Evolutionary conservation across 2,329 filamentous ascomycete genomes (phyloP), one percentile per base, ranked within the genome.

Genomic region (Exophiala bonariae): DNA sequence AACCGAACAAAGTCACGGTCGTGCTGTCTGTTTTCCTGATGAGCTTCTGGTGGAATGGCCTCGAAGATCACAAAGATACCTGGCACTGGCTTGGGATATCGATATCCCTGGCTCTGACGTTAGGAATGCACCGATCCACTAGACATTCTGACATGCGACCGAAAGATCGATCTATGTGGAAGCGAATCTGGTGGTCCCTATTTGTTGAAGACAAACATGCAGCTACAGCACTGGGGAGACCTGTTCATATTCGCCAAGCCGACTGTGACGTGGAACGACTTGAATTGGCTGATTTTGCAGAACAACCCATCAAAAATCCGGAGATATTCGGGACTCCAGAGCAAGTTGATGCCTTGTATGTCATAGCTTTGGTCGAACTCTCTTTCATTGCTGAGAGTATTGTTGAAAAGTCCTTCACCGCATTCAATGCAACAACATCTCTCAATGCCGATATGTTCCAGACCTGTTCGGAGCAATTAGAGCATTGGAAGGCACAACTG

Each of bases 81-180:
- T 62, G 65, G 42, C 61, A 69, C 47, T 69, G 66, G 66, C 57
- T 69, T 9, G 63, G 64, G 4, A 47, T 55, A 34, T 49, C 52
- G 1, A 47, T 49, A 30, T 47, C 46, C 20, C 43, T 55, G 3
- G 52, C 52, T n/a, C 37, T 47, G 17, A 47, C 49, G 3, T 44
- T 55, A 1, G 49, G 52, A 18, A 55, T 55, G 52, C 52, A 55
- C 23, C 42, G 48, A 3, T 50, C 50, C 11, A 53, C 50, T 9
- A 30, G 46, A 33, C 46, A 49, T 13, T 53, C 50, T 3, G 50
- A 53, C 39, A 49, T 53, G 50, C 46, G 42, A 33, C 38, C 36
- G 4, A 59, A 32, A 31, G 56, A 47, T 41, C 46, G 50, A 19
- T 45, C 41, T 11, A n/a, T 53, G 30, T 53, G 50, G 50, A 59